Conservation (phyloP, 2,329 filamentous ascomycete species). For the Penicillium sp. region DNA sequence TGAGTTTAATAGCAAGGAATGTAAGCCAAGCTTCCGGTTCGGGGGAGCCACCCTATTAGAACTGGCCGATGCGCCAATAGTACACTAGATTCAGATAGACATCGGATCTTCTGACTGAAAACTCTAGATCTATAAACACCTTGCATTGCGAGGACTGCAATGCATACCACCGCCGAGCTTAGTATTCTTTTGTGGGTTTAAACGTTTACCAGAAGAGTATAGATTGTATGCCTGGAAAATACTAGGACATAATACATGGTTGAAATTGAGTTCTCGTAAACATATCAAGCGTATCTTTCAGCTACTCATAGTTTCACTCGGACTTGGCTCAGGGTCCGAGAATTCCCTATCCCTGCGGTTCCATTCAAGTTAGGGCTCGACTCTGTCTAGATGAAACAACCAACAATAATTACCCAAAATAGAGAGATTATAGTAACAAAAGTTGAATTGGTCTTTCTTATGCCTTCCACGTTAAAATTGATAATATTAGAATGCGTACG, state of each 20-base stretch:
- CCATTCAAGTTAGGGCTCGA: neutral
- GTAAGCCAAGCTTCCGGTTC: conserved; percentile 5
- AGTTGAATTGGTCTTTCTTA: neutral
- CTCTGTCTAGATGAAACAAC: neutral
- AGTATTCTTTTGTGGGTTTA: too few species aligned
- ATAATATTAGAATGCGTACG: conserved; percentile 7
- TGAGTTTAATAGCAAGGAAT: conserved; percentile 11
- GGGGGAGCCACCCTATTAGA: neutral
- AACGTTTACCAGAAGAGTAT: neutral
- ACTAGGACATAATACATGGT: neutral
- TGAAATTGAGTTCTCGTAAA: neutral
- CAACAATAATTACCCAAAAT: neutral
- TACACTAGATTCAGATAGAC: neutral
- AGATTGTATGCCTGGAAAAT: neutral
- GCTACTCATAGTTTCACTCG: neutral
- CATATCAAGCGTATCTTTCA: neutral
- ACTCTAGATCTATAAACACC: conserved; percentile 11
- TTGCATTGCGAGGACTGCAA: conserved; percentile 14
- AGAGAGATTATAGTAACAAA: neutral
- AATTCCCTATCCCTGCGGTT: neutral
- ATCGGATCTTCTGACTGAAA: neutral
- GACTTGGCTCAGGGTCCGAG: neutral
- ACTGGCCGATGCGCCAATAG: neutral
- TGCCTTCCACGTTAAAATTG: neutral
- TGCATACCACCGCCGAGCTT: conserved; percentile 12